Evolutionary conservation across 805 yeast genomes (phyloP), one percentile per base, ranked within the genome.

Genomic region (Priceomyces medius): DNA sequence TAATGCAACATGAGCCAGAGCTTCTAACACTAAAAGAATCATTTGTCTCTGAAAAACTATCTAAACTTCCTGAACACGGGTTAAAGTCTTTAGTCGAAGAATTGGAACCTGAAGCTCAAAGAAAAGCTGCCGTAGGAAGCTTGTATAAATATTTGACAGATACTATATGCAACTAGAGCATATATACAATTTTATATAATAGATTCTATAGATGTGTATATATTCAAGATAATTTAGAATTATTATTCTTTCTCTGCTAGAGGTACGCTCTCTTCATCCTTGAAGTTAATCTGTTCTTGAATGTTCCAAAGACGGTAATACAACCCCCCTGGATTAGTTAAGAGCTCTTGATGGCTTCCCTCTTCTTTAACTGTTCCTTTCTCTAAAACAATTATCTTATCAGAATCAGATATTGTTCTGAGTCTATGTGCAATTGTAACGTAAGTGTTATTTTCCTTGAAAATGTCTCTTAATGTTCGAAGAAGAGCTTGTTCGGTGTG

Each of bases 391-490:
- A 93, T 86, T 53, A 93, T 93, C 68, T 87, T 88, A 56, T 93
- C 97, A 2, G 96, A 74, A 58, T 91, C 97, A 9, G 96, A 95
- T 40, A 93, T 86, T 0, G 98, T 93, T 59, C 97, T 76, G 56
- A 91, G 71, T 48, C 99, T 68, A 60, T 93, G 99, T 0, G 99
- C 99, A 63, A 93, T 89, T 51, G 89, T 86, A 4, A 93, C 81
- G 51, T 88, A 86, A 1, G 99, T 93, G 45, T 78, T 80, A 10
- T 70, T 61, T 32, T 58, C 62, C 37, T 63, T 71, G 59, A 93
- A 84, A 18, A 88, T 79, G 2, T 66, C 55, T 49, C 82, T 76
- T 38, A 93, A 84, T 0, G 96, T 90, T 39, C 74, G 76, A 55
- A 93, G 65, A 34, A 93, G 68, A 2, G 86, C 76, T 60, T 87